Conservation (phyloP, 495 filamentous ascomycete species). For the Lasiosphaeriaceae sp. region DNA sequence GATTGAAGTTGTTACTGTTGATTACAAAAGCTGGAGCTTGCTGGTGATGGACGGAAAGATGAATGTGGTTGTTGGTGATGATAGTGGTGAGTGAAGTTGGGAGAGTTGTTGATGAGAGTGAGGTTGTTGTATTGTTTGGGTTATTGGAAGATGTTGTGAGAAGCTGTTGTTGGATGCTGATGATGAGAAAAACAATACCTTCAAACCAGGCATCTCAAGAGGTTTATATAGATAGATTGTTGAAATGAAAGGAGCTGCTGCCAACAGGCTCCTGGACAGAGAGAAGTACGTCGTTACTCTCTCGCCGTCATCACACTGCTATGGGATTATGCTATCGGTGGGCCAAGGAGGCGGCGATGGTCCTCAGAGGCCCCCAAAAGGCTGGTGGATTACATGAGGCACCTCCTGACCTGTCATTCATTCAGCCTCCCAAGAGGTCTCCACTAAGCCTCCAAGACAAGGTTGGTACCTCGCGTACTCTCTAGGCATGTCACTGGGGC, state of each 20-base stretch:
- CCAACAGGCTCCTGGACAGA: no score
- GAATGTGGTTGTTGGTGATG: slow-evolving; percentile 5
- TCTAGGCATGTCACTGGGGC: not conserved
- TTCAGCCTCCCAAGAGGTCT: not conserved
- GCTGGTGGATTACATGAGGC: not conserved
- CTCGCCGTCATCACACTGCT: not conserved
- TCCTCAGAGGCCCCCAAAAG: not conserved
- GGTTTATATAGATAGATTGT: slow-evolving; percentile 35
- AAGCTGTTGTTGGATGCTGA: slow-evolving; percentile 26
- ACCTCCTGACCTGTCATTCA: not conserved
- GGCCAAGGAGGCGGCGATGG: not conserved
- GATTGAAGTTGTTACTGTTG: slow-evolving; percentile 2
- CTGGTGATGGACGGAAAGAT: slow-evolving; percentile 1
- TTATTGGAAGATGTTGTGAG: slow-evolving; percentile 2
- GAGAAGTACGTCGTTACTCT: not conserved
- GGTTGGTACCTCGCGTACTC: not conserved
- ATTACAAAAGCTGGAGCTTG: slow-evolving; percentile 3
- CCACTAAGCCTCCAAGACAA: not conserved
- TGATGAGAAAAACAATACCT: slow-evolving; percentile 22
- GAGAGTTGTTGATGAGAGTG: slow-evolving; percentile 3
- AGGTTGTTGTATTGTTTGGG: not conserved
- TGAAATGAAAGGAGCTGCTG: not conserved
- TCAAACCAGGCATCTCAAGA: slow-evolving; percentile 12
- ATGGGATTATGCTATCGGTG: not conserved
- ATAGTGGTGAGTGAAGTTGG: not conserved